Conservation (phyloP, 345 rosid species). For the Pistacia integerrima region DNA sequence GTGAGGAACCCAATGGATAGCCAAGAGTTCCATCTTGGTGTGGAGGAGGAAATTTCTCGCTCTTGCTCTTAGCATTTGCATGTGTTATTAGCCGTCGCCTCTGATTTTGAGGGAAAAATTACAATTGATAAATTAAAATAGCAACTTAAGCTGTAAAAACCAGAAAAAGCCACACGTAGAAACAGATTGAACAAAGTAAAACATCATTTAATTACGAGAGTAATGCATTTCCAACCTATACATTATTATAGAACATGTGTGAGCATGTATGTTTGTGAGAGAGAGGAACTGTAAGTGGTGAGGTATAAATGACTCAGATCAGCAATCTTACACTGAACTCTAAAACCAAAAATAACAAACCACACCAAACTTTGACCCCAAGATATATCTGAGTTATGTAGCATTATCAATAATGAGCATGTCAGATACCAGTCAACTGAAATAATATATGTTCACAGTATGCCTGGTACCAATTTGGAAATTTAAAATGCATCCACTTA, state of each 20-base stretch:
- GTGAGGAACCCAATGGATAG: conserved; percentile 75
- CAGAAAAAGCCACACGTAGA: background rate
- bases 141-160: background rate
- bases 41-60: conserved; percentile 97
- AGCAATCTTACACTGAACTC: background rate
- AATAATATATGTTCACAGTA: background rate
- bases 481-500: background rate
- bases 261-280: background rate
- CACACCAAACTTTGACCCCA: background rate
- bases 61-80: conserved; percentile 93
- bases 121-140: background rate
- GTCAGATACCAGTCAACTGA: background rate
- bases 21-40: conserved; percentile 95
- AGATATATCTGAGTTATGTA: background rate
- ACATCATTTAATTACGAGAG: background rate
- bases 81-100: conserved; percentile 83
- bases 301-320: background rate
- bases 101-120: conserved; percentile 38
- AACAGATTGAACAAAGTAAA: conserved; percentile 1
- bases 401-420: background rate
- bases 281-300: background rate
- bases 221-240: background rate
- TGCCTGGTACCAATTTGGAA: background rate
- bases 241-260: too few species aligned
- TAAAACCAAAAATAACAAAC: background rate